Evolutionary conservation across 2,329 filamentous ascomycete species (phyloP).

Genomic region (Hypocreales sp.): DNA sequence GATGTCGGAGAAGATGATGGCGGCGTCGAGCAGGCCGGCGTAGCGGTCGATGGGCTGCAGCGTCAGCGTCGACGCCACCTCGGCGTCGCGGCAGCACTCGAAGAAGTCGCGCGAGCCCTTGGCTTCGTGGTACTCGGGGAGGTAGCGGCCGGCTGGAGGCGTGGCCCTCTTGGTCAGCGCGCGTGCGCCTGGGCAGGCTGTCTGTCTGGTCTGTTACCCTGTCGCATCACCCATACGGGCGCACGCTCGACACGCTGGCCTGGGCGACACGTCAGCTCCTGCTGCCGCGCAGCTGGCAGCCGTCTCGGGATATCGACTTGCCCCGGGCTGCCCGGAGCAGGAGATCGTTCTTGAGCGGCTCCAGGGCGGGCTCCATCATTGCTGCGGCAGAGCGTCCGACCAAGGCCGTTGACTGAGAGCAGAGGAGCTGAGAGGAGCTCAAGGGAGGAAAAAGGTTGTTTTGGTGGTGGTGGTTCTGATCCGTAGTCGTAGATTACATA

Average conservation of each 20-base stretch:
- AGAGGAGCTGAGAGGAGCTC: no score
- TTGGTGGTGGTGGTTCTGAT: no score
- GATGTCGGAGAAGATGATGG: slow-evolving; percentile 98
- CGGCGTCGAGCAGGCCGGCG: slow-evolving; percentile 78
- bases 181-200: no score
- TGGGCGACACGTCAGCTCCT: slow-evolving; percentile 25
- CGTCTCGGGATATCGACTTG: no score
- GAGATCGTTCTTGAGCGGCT: slow-evolving; percentile 82
- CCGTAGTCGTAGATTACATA: no score
- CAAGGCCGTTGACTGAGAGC: no score
- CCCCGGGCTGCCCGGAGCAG: slow-evolving; percentile 81
- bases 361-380: slow-evolving; percentile 54
- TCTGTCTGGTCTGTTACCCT: slow-evolving; percentile 48
- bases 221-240: slow-evolving; percentile 98
- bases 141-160: slow-evolving; percentile 71
- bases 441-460: no score
- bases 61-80: slow-evolving; percentile 85
- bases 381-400: no score
- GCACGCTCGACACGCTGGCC: slow-evolving; percentile 84
- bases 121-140: slow-evolving; percentile 93
- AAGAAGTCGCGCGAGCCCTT: slow-evolving; percentile 92
- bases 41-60: slow-evolving; percentile 91
- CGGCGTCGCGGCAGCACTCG: slow-evolving; percentile 85
- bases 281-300: no score
- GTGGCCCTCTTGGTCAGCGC: neutral